phyloP scores from a whole-genome alignment of 352 stramenopile species.

The Phytophthora vignae region DNA sequence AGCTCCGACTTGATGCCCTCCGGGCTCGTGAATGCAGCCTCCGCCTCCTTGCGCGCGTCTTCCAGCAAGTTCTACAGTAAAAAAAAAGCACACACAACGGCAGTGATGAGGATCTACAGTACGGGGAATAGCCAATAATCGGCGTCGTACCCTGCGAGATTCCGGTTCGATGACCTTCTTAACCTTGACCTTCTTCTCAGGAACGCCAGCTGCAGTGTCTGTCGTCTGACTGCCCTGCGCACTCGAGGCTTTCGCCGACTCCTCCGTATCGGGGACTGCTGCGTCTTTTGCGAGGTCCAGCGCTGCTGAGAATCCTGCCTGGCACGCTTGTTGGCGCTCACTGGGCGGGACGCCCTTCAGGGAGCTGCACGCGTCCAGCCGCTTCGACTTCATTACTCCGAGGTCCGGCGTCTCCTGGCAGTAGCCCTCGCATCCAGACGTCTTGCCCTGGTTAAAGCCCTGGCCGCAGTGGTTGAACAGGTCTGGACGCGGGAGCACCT shows the following conservation, averaged over 20 bases:
- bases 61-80: slow-evolving; percentile 52
- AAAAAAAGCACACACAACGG: slow-evolving; percentile 12
- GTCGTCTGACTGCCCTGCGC: slow-evolving; percentile 20
- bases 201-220: background rate
- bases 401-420: slow-evolving; percentile 36
- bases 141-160: slow-evolving; percentile 31
- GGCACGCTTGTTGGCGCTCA: slow-evolving; percentile 53
- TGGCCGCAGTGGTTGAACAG: slow-evolving; percentile 63
- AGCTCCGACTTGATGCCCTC: slow-evolving; percentile 33
- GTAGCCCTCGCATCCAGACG: slow-evolving; percentile 48
- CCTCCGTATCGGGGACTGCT: slow-evolving; percentile 11
- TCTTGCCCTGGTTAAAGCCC: slow-evolving; percentile 50
- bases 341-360: slow-evolving; percentile 46
- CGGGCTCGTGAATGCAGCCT: slow-evolving; percentile 33
- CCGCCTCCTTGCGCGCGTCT: slow-evolving; percentile 47
- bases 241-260: slow-evolving; percentile 2
- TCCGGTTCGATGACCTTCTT: slow-evolving; percentile 49
- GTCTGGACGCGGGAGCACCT: slow-evolving; percentile 53
- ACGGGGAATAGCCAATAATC: background rate
- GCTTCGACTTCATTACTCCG: slow-evolving; percentile 42
- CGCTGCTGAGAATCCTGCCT: slow-evolving; percentile 51
- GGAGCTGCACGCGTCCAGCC: slow-evolving; percentile 52
- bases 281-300: slow-evolving; percentile 43
- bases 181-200: slow-evolving; percentile 40
- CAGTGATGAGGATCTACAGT: background rate